Base-by-base conservation (phyloP, 1,284 basidiomycete species). In the Cryptococcus sp. region DNA sequence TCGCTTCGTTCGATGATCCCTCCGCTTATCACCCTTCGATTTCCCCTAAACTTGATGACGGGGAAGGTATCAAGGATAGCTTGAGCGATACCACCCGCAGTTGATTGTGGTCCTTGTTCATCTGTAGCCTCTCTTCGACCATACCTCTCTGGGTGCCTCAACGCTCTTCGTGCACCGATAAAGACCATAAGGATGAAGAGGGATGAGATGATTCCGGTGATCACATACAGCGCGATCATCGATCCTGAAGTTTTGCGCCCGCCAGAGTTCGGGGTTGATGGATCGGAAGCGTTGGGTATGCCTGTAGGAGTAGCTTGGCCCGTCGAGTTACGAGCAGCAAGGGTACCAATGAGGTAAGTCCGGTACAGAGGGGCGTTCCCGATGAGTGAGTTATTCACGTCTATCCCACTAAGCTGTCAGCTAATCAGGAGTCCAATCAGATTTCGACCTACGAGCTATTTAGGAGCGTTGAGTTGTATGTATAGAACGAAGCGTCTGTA, bases 11-110 rank as follows among this genome's bases (percentile, higher is more conserved):
- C 23, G 23, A 23, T 23, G 23, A 23, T 23, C 23, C 23, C 23
- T 51, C 33, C 13, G 32, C 13, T 7, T 49, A 31, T 10, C 44
- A 15, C 13, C 34, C 46, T 23, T 49, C 50, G 23, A 46, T 58
- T 56, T 46, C 72, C 63, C 46, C 84, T 84, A 70, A 93, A 96
- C 74, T 92, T 90, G 75, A 94, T 86, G 56, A 95, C 79, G 1
- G 92, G 92, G 79, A 96, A 96, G 0, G 92, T 95, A 67, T 96
- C 92, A 53, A 96, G 80, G 54, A 96, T 91, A 32, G 93, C 92
- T 35, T 89, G 85, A 0, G 88, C 87, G 49, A 96, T 80, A 2
- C 92, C 89, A 43, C 83, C 80, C 0, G 90, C 86, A 5, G 88
- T 84, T 54, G 85, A 87, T 71, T 89, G 88, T 0, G 68, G 60